Conservation (phyloP, 2,329 filamentous ascomycete genomes). For the Aspergillus chevalieri region DNA sequence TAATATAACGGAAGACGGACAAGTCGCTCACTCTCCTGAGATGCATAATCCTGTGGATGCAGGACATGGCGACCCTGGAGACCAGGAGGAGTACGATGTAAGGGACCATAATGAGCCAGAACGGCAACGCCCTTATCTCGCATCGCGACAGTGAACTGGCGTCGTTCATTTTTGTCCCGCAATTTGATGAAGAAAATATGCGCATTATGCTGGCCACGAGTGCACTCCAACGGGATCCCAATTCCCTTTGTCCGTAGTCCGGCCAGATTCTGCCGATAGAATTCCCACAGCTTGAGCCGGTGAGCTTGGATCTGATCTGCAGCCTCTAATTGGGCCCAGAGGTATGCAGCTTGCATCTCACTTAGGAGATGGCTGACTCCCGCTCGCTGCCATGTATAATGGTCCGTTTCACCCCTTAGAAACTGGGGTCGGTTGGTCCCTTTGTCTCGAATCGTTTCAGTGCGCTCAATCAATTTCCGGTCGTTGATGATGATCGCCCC, state of each 20-base stretch:
- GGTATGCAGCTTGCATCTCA: slow-evolving; percentile 11
- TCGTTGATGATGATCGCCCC: slow-evolving; percentile 11
- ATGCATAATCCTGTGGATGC: not conserved
- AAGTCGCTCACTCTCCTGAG: not conserved
- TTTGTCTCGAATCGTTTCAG: slow-evolving; percentile 6
- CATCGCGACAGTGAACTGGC: not conserved
- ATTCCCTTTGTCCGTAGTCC: not conserved
- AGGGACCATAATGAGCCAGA: not conserved
- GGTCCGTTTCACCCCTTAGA: slow-evolving; percentile 7
- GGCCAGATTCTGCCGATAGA: slow-evolving; percentile 2
- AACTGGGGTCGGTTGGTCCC: slow-evolving; percentile 7
- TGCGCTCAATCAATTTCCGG: slow-evolving; percentile 2
- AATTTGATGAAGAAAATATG: slow-evolving; percentile 1
- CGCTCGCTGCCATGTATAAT: slow-evolving; percentile 8
- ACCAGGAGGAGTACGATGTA: not conserved
- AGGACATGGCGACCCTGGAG: not conserved
- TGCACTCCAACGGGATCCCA: not conserved
- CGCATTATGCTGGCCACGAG: not conserved
- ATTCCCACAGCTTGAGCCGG: slow-evolving; percentile 4
- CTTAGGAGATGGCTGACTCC: slow-evolving; percentile 5
- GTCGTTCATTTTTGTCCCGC: not conserved
- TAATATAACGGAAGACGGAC: slow-evolving; percentile 1
- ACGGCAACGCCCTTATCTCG: not conserved
- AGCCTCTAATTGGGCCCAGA: slow-evolving; percentile 8
- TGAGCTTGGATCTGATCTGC: slow-evolving; percentile 3